Conservation (phyloP, 495 filamentous ascomycete genomes). For the Talaromyces thailandensis region DNA sequence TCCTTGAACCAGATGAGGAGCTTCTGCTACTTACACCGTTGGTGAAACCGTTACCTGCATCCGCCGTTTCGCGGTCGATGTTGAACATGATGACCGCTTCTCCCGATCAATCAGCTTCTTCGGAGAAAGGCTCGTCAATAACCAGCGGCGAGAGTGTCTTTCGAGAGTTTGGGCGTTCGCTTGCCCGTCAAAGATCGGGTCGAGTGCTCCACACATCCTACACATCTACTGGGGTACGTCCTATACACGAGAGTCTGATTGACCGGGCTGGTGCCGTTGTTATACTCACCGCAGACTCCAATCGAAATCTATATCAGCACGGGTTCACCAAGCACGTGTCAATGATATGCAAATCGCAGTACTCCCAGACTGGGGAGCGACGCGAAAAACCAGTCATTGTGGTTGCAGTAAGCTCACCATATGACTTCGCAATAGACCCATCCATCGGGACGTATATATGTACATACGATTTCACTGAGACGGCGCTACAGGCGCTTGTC, state of each 20-base stretch:
- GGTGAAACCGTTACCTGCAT: conserved; percentile 78
- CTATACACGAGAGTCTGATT: conserved; percentile 83
- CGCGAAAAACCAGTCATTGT: conserved; percentile 64
- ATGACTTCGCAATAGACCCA: conserved; percentile 90
- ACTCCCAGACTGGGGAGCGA: conserved; percentile 43
- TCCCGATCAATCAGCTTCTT: conserved; percentile 42
- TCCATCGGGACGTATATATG: conserved; percentile 82
- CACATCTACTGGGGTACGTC: conserved; percentile 79
- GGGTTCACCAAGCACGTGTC: conserved; percentile 88
- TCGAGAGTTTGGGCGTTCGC: conserved; percentile 67
- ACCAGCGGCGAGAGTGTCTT: conserved; percentile 86
- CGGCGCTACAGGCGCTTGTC: conserved; percentile 72
- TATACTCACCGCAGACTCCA: conserved; percentile 82
- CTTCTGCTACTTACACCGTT: conserved; percentile 74
- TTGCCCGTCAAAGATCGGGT: conserved; percentile 72
- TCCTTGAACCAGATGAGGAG: conserved; percentile 74
- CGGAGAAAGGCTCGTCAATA: conserved; percentile 56
- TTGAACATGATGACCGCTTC: conserved; percentile 41
- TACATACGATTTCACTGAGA: conserved; percentile 91
- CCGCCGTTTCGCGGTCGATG: conserved; percentile 52
- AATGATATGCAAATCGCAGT: conserved; percentile 81
- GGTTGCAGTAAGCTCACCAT: conserved; percentile 84
- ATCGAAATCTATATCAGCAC: conserved; percentile 81
- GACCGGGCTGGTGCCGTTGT: conserved; percentile 78
- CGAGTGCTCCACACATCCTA: conserved; percentile 86